These are phyloP conservation scores for Aspergillus ochraceoroseus DNA, from an alignment of 2,329 filamentous ascomycete species.

Conservation along the genomic window DNA sequence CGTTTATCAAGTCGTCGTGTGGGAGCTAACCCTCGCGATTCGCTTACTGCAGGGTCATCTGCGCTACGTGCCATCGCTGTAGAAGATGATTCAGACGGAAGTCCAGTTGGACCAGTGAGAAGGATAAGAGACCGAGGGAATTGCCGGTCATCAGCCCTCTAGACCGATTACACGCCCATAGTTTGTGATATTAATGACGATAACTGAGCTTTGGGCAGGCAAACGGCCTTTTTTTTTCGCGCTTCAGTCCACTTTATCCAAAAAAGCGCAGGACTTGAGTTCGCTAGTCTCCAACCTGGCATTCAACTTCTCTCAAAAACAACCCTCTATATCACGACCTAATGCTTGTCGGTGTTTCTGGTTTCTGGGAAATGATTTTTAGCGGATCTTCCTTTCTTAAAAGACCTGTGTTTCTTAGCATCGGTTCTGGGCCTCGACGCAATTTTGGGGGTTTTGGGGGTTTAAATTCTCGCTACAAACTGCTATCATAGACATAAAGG, in stretches of 20 bases:
- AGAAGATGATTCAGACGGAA: slow-evolving; percentile 31
- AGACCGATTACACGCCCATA: background rate
- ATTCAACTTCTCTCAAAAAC: too few relatives aligned
- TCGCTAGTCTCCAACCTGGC: too few relatives aligned
- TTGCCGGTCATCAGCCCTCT: slow-evolving; percentile 8
- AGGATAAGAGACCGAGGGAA: slow-evolving; percentile 21
- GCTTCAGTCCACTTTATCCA: too few relatives aligned
- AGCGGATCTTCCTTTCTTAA: slow-evolving; percentile 1
- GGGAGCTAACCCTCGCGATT: slow-evolving; percentile 1
- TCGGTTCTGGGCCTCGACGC: slow-evolving; percentile 1
- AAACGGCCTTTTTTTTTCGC: too few relatives aligned
- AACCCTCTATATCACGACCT: slow-evolving; percentile 7
- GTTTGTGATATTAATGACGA: slow-evolving; percentile 2
- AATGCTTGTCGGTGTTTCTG: slow-evolving; percentile 9
- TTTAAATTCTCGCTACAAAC: too few relatives aligned
- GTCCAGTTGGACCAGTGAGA: slow-evolving; percentile 23
- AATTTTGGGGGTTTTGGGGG: too few relatives aligned
- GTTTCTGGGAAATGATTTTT: slow-evolving; percentile 2
- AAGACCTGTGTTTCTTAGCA: slow-evolving; percentile 1
- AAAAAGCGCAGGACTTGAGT: too few relatives aligned
- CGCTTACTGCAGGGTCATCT: slow-evolving; percentile 19
- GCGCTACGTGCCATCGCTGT: slow-evolving; percentile 24
- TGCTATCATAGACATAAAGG: too few relatives aligned
- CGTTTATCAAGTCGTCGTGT: background rate
- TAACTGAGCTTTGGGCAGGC: background rate